phyloP scores from a whole-genome alignment of 108 stramenopile genomes.

The Parietichytrium sp. region DNA sequence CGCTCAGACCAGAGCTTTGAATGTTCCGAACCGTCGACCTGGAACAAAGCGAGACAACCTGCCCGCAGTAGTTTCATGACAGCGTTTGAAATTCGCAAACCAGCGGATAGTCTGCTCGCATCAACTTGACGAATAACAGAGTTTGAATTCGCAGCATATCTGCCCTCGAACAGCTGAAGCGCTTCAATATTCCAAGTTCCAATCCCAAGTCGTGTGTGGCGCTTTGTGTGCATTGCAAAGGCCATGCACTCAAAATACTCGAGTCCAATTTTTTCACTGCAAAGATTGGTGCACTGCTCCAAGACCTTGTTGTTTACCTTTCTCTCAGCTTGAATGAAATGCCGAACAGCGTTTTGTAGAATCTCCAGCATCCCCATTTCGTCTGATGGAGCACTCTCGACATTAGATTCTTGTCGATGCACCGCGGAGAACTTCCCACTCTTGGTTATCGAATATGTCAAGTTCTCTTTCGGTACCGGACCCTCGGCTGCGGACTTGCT shows the following conservation, averaged over 20 bases:
- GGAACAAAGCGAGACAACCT: background rate
- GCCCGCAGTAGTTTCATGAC: background rate
- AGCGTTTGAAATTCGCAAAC: background rate
- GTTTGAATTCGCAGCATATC: background rate
- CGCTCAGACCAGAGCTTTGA: background rate
- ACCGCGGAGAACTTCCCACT: background rate
- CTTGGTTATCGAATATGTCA: too few species aligned
- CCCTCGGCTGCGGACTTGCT: too few species aligned
- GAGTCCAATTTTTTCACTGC: background rate
- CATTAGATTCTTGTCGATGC: background rate
- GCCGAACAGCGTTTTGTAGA: background rate
- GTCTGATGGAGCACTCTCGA: background rate
- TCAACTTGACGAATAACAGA: too few species aligned
- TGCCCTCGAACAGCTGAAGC: background rate
- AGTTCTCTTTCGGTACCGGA: too few species aligned
- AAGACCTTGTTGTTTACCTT: background rate
- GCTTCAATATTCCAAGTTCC: background rate
- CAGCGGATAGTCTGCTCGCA: too few species aligned
- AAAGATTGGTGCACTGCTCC: background rate
- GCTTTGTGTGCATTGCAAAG: background rate
- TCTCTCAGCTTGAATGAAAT: background rate
- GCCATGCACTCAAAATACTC: constrained; percentile 27
- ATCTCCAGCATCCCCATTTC: constrained; percentile 19
- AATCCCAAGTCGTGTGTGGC: background rate
- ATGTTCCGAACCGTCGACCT: background rate